These are phyloP conservation scores for Agroathelia rolfsii DNA, from an alignment of 1,284 basidiomycete species.

Conservation along the genomic window DNA sequence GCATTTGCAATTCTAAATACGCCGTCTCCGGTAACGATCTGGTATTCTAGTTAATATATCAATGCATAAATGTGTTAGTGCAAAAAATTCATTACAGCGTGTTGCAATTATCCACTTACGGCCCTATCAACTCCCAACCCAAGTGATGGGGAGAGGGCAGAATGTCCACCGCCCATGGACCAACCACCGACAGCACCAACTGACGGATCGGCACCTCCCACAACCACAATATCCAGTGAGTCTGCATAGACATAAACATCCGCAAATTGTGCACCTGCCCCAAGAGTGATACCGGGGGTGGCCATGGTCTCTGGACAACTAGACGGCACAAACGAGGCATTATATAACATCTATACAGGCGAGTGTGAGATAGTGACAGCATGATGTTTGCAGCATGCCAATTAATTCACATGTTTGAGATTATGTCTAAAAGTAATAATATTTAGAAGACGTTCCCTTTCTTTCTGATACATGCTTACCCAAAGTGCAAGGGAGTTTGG, in stretches of 20 bases:
- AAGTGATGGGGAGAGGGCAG: constrained; percentile 26
- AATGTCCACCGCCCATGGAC: constrained; percentile 37
- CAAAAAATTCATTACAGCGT: too few relatives aligned
- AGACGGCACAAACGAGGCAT: constrained; percentile 10
- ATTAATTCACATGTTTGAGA: too few relatives aligned
- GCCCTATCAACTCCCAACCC: constrained; percentile 31
- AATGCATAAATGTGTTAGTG: too few relatives aligned
- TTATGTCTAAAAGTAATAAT: too few relatives aligned
- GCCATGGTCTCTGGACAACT: too few relatives aligned
- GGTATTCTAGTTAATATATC: constrained; percentile 33
- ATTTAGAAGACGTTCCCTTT: too few relatives aligned
- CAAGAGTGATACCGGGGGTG: constrained; percentile 13
- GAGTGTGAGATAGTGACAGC: not conserved
- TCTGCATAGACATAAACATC: constrained; percentile 20
- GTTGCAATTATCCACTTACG: too few relatives aligned
- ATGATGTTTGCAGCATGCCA: too few relatives aligned
- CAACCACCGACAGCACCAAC: constrained; percentile 20
- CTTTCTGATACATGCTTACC: constrained; percentile 6
- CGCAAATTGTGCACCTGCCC: constrained; percentile 17
- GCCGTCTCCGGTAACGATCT: constrained; percentile 33
- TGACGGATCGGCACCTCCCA: constrained; percentile 20
- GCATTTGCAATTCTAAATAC: constrained; percentile 24
- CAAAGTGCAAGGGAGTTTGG: constrained; percentile 13
- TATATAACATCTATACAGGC: constrained; percentile 7
- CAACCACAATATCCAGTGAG: constrained; percentile 19